Evolutionary conservation across 139 green algal species (phyloP).

Genomic region (Diplosphaera chodatii): DNA sequence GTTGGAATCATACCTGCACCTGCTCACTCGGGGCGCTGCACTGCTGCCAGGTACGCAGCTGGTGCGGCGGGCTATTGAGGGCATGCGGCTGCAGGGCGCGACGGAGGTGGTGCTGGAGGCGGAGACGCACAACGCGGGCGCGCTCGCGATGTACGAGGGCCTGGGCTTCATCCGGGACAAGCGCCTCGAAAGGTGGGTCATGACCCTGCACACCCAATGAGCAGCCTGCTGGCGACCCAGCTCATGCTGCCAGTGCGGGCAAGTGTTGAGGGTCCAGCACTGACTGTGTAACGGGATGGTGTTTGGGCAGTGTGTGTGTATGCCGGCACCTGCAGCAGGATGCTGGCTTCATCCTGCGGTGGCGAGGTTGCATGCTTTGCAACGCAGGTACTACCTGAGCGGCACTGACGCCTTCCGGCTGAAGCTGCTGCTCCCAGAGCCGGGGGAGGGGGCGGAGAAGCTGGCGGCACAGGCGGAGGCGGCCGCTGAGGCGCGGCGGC

Average conservation of each 20-base stretch:
- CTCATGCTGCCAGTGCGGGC: too few species aligned
- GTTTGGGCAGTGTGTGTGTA: too few species aligned
- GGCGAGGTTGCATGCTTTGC: too few species aligned
- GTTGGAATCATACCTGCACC: too few species aligned
- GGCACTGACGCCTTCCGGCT: slow-evolving; percentile 90
- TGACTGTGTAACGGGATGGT: too few species aligned
- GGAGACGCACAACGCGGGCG: slow-evolving; percentile 89
- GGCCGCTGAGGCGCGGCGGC: neutral
- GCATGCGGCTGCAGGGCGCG: slow-evolving; percentile 56
- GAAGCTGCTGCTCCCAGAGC: slow-evolving; percentile 85
- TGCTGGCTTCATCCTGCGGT: too few species aligned
- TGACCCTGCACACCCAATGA: neutral
- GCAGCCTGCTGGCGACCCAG: too few species aligned
- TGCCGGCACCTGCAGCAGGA: too few species aligned
- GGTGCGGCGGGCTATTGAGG: slow-evolving; percentile 56
- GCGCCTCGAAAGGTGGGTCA: slow-evolving; percentile 65
- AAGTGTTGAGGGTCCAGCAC: too few species aligned
- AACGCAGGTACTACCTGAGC: slow-evolving; percentile 91
- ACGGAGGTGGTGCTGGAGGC: slow-evolving; percentile 94
- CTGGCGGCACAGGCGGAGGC: too few species aligned
- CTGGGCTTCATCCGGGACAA: slow-evolving; percentile 99
- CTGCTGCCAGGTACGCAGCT: slow-evolving; percentile 64
- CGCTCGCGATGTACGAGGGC: slow-evolving; percentile 85
- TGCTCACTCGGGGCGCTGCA: too few species aligned
- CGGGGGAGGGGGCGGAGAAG: neutral